Evolutionary conservation across 495 filamentous ascomycete genomes (phyloP).

Genomic region (Extremus antarcticus): DNA sequence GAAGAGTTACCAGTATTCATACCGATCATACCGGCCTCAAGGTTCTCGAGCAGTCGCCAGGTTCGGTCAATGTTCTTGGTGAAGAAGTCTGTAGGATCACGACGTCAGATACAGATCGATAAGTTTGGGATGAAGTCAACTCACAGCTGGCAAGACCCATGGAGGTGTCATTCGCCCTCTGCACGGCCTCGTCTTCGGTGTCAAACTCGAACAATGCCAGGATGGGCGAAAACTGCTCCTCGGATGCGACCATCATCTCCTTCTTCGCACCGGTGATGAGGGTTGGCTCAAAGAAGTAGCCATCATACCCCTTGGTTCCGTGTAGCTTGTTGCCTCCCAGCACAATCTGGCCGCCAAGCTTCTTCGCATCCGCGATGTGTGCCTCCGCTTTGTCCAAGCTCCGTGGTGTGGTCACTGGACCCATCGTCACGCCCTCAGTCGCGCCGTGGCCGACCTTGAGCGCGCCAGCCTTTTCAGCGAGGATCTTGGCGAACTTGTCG

Average conservation of each 20-base stretch:
- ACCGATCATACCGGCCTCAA: constrained; percentile 67
- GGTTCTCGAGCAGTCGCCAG: constrained; percentile 61
- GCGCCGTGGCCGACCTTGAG: constrained; percentile 58
- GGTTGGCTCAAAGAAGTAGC: constrained; percentile 66
- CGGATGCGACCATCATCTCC: constrained; percentile 53
- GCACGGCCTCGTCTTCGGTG: constrained; percentile 56
- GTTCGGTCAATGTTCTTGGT: constrained; percentile 62
- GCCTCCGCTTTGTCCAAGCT: constrained; percentile 51
- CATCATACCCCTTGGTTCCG: constrained; percentile 29
- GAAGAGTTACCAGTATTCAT: constrained; percentile 44
- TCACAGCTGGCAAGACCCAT: constrained; percentile 48
- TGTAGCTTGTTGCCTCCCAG: constrained; percentile 39
- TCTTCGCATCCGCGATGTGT: constrained; percentile 54
- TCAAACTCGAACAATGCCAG: constrained; percentile 59
- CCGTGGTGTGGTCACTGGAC: constrained; percentile 53
- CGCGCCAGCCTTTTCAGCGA: constrained; percentile 43
- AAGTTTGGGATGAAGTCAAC: neutral
- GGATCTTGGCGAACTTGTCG: constrained; percentile 32
- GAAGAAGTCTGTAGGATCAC: constrained; percentile 46
- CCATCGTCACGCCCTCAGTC: constrained; percentile 49
- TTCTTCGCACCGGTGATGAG: constrained; percentile 51
- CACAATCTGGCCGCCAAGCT: constrained; percentile 47
- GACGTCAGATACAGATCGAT: neutral
- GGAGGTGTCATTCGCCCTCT: constrained; percentile 29
- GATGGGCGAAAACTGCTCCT: constrained; percentile 64